phyloP scores from a whole-genome alignment of 768 basidiomycete species.

The Tylopilus plumbeoviolaceoides region DNA sequence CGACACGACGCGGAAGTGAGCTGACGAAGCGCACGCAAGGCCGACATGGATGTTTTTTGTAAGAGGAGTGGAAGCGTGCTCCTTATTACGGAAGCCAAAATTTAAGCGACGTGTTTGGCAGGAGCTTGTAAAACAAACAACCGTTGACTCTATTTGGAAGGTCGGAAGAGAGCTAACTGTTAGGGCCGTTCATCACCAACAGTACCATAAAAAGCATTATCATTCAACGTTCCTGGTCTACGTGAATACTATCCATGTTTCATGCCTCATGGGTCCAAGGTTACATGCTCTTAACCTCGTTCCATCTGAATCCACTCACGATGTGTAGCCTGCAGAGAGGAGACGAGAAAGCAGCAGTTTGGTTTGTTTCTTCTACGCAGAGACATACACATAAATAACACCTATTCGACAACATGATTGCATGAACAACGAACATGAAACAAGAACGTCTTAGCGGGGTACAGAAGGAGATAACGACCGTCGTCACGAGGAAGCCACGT shows the following conservation, averaged over 20 bases:
- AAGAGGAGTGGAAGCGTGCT: background rate
- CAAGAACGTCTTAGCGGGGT: background rate
- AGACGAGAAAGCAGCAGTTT: background rate
- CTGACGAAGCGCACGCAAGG: constrained; percentile 57
- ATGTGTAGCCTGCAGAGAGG: too few species aligned
- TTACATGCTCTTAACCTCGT: background rate
- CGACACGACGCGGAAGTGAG: constrained; percentile 44
- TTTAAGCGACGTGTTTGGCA: constrained; percentile 32
- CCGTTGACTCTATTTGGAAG: constrained; percentile 11
- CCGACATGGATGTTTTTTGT: constrained; percentile 46
- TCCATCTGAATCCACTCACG: background rate
- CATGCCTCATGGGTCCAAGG: too few species aligned
- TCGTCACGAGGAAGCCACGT: background rate
- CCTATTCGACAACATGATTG: background rate
- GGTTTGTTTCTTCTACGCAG: background rate
- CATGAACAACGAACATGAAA: background rate
- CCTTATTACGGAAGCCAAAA: background rate
- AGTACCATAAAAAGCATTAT: too few species aligned
- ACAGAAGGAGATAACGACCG: background rate
- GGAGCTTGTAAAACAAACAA: constrained; percentile 31
- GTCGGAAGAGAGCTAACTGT: background rate
- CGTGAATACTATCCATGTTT: too few species aligned
- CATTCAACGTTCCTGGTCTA: too few species aligned
- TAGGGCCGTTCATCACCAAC: too few species aligned
- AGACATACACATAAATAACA: constrained; percentile 6